phyloP scores from a whole-genome alignment of 306 rosid species.

The Alnus glutinosa region DNA sequence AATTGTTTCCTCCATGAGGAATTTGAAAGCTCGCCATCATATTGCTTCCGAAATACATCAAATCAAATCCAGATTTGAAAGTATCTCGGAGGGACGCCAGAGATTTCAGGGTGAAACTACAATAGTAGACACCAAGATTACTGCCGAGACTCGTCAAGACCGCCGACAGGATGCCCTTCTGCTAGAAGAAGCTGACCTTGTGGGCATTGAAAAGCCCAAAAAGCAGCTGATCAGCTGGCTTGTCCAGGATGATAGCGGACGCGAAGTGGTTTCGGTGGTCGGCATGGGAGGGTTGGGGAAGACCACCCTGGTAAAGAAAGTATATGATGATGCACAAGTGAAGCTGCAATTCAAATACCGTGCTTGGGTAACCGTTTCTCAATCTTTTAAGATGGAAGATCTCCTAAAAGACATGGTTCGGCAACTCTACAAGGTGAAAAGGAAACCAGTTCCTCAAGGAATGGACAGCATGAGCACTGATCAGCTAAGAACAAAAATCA shows the following conservation, averaged over 20 bases:
- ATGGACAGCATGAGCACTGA: slow-evolving; percentile 39
- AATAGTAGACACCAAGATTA: neutral
- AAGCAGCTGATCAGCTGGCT: slow-evolving; percentile 42
- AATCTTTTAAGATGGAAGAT: slow-evolving; percentile 32
- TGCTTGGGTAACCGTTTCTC: slow-evolving; percentile 52
- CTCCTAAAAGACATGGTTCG: slow-evolving; percentile 43
- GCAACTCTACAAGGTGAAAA: slow-evolving; percentile 44
- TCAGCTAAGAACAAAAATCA: slow-evolving; percentile 34
- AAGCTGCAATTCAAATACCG: slow-evolving; percentile 44
- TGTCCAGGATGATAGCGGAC: slow-evolving; percentile 35
- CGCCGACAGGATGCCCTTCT: slow-evolving; percentile 62
- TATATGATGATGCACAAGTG: slow-evolving; percentile 48
- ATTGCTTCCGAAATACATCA: slow-evolving; percentile 36
- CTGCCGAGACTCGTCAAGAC: slow-evolving; percentile 28
- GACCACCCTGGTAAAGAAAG: slow-evolving; percentile 55
- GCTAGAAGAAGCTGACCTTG: slow-evolving; percentile 61
- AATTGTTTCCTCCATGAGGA: neutral
- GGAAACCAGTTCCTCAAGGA: slow-evolving; percentile 46
- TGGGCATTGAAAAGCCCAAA: slow-evolving; percentile 59
- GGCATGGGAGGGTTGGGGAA: slow-evolving; percentile 70
- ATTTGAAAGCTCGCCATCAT: slow-evolving; percentile 29
- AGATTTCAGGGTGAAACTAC: slow-evolving; percentile 21
- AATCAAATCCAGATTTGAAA: slow-evolving; percentile 35
- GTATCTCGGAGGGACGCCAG: slow-evolving; percentile 29
- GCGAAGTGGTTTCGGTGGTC: slow-evolving; percentile 41